Percentiles rank a stretch among this genome's conserved stretches.
Evolutionary conservation across 177 flowering plant genomes (phyloP).

Genomic region (Vitis hybrid): DNA sequence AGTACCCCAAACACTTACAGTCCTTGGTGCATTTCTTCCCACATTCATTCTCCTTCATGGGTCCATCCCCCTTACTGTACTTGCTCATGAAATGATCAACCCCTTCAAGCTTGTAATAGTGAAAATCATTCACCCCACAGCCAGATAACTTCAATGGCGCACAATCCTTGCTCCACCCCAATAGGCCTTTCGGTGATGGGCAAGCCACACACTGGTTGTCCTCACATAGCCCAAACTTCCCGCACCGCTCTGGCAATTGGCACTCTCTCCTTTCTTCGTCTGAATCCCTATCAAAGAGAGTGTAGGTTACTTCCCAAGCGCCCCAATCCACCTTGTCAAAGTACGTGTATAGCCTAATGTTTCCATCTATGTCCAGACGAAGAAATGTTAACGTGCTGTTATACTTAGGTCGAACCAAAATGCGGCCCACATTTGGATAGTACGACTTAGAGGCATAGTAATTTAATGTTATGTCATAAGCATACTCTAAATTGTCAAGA

Average conservation of each 20-base stretch:
- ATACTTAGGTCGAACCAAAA: conserved; percentile 11
- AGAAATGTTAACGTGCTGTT: neutral
- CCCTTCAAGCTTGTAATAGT: conserved; percentile 4
- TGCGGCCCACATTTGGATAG: neutral
- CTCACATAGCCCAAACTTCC: conserved; percentile 17
- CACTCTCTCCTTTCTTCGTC: no score
- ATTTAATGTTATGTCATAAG: neutral
- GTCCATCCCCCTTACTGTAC: neutral
- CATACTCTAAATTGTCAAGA: neutral
- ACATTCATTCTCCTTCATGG: neutral
- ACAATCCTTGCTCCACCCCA: neutral
- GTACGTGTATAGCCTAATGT: conserved; percentile 11
- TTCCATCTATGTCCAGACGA: conserved; percentile 11
- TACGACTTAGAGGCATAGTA: neutral
- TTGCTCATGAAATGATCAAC: no score
- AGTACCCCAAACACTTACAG: conserved; percentile 16
- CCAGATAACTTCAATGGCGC: neutral
- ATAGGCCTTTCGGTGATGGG: neutral
- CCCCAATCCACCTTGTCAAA: conserved; percentile 2
- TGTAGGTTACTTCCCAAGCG: neutral
- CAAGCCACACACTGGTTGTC: conserved; percentile 3
- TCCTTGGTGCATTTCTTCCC: conserved; percentile 8
- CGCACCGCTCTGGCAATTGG: conserved; percentile 6
- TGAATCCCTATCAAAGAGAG: neutral
- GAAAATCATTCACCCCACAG: conserved; percentile 5